These are phyloP conservation scores for Psilocybe subaeruginosa DNA, from an alignment of 768 basidiomycete genomes.

Conservation along the genomic window DNA sequence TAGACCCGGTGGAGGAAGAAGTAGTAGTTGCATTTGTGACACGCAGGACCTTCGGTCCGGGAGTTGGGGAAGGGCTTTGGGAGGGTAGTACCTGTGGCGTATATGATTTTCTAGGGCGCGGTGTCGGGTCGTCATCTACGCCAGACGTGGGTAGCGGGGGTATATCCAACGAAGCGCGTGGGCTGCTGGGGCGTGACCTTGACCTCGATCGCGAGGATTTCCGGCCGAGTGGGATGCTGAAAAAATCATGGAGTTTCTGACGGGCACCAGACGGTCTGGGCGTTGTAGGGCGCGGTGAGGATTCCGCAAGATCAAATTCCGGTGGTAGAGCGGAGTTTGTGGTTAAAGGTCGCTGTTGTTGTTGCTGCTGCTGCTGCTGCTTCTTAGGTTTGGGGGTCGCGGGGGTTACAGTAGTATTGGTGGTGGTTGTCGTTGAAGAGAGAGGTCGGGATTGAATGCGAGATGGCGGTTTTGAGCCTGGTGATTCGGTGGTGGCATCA, in stretches of 20 bases:
- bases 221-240: conserved; percentile 43
- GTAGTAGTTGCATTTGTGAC: conserved; percentile 30
- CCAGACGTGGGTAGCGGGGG: conserved; percentile 26
- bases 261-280: conserved; percentile 40
- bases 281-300: conserved; percentile 29
- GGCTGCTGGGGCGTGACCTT: conserved; percentile 31
- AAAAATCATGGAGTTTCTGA: conserved; percentile 47
- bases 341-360: conserved; percentile 28
- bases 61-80: conserved; percentile 33
- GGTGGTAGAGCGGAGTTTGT: conserved; percentile 8
- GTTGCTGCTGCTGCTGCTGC: conserved; percentile 17
- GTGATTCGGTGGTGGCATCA: conserved; percentile 17
- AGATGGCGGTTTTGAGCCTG: conserved; percentile 47
- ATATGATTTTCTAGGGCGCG: conserved; percentile 31
- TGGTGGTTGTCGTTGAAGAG: conserved; percentile 65
- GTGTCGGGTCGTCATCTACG: conserved; percentile 28
- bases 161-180: conserved; percentile 20
- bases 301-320: conserved; percentile 9
- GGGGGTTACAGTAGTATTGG: conserved; percentile 64
- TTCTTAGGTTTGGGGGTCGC: conserved; percentile 46
- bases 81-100: conserved; percentile 25
- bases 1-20: conserved; percentile 30
- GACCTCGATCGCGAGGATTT: conserved; percentile 40
- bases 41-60: conserved; percentile 26
- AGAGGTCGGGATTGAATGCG: conserved; percentile 63